Evolutionary conservation across 768 basidiomycete species (phyloP), one percentile per base, ranked within the genome.

Genomic region (Trichaptum fuscoviolaceum): DNA sequence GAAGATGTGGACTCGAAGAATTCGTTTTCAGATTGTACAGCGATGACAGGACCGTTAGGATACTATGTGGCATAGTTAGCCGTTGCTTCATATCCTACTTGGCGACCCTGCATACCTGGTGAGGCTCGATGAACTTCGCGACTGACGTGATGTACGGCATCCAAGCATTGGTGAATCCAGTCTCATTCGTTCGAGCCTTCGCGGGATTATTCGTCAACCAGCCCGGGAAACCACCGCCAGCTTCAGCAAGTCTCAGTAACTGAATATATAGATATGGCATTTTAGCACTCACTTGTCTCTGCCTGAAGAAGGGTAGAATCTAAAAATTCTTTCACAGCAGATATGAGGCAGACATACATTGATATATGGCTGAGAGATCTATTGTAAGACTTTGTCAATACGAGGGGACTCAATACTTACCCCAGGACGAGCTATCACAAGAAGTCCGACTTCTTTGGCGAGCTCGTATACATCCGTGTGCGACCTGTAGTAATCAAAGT

Each of bases 191-290:
- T 8, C 72, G 65, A 23, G 72, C 71, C 35, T 64, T 63, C 18
- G 69, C 72, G 3, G 70, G 69, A 2, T 66, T 58, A 63, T 71
- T 73, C 2, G 72, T 72, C 24, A 71, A 65, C 72, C 72, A 73
- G 8, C 72, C 72, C 12, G 72, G 72, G 58, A 73, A 68, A 1
- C 72, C 72, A 35, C 72, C 72, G 10, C 66, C 72, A 58, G 63
- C 69, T 70, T 62, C 18, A 27, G 34, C 35, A n/a, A 57, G 23
- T 7, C 1, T 30, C 25, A 18, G 24, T 35, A 17, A 6, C 1
- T n/a, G 15, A 26, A n/a, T 23, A 35, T 18, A 27, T 27, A 61
- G 9, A 34, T 24, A 20, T 20, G 35, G 66, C 1, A 57, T 64
- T 0, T 25, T 42, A 23, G 60, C 15, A 57, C 68, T 18, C 52